phyloP scores from a whole-genome alignment of 192 early-diverging fungal species.

The Coemansia sp. region DNA sequence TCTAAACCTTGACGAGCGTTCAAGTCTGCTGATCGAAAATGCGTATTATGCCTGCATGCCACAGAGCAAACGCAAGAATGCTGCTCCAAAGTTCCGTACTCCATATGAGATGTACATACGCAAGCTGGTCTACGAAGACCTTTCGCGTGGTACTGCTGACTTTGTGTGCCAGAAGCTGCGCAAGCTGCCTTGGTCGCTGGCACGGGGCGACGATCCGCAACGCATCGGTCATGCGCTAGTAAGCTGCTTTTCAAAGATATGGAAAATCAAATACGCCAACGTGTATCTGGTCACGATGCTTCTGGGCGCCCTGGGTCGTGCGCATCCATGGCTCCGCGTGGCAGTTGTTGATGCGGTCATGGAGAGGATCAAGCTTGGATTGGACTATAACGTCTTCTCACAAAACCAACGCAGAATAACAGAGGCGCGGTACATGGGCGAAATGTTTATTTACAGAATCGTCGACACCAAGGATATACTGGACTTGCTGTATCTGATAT shows the following conservation, averaged over 20 bases:
- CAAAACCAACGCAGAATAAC: slow-evolving; percentile 91
- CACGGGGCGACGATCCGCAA: slow-evolving; percentile 27
- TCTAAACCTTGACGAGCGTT: slow-evolving; percentile 82
- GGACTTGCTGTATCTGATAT: slow-evolving; percentile 80
- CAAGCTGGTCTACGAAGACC: slow-evolving; percentile 84
- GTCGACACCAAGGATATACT: slow-evolving; percentile 77
- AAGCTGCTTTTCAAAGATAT: slow-evolving; percentile 85
- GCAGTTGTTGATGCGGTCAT: slow-evolving; percentile 82
- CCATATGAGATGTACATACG: slow-evolving; percentile 87
- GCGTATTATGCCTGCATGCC: slow-evolving; percentile 89
- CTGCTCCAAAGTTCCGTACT: slow-evolving; percentile 68
- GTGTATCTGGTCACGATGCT: slow-evolving; percentile 82
- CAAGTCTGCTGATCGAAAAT: slow-evolving; percentile 89
- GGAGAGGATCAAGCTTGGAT: slow-evolving; percentile 84
- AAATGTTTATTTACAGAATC: slow-evolving; percentile 89
- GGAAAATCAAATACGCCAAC: slow-evolving; percentile 92
- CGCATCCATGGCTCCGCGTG: slow-evolving; percentile 87
- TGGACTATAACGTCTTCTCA: slow-evolving; percentile 92
- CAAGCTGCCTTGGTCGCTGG: slow-evolving; percentile 84
- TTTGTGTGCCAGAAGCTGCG: slow-evolving; percentile 69
- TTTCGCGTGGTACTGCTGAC: slow-evolving; percentile 71
- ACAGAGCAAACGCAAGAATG: slow-evolving; percentile 62
- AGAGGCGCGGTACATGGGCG: slow-evolving; percentile 80
- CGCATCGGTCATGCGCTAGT: slow-evolving; percentile 60
- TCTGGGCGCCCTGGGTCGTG: slow-evolving; percentile 70